Conservation (phyloP, 176 grass and related monocot species). For the Oryza nivara region DNA sequence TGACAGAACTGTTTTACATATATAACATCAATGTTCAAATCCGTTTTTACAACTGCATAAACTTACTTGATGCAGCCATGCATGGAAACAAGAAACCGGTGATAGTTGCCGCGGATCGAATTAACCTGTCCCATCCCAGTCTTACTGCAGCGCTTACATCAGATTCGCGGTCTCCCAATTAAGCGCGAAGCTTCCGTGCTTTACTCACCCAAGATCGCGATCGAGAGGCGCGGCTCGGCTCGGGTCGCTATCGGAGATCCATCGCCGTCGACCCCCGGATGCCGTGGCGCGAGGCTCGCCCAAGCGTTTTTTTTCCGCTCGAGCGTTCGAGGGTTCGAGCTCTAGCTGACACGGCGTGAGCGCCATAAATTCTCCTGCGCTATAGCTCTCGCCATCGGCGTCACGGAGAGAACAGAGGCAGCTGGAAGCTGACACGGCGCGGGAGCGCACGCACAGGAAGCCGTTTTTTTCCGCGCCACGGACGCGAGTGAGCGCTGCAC, state of each 20-base stretch:
- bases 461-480: constrained; percentile 19
- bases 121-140: not conserved
- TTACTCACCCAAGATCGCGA: not conserved
- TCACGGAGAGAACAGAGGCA: not conserved
- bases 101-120: not conserved
- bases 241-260: too few species aligned
- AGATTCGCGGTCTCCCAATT: not conserved
- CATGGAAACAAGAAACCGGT: not conserved
- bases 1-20: not conserved
- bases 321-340: not conserved
- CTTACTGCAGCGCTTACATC: constrained; percentile 29
- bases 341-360: not conserved
- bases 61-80: not conserved
- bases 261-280: not conserved
- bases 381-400: not conserved
- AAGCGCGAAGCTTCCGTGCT: not conserved
- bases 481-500: not conserved
- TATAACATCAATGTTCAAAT: not conserved
- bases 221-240: not conserved
- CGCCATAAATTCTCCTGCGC: not conserved
- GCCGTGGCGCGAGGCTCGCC: constrained; percentile 21
- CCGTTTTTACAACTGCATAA: not conserved
- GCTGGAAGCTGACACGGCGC: not conserved
- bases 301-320: not conserved
- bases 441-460: not conserved